Evolutionary conservation across 176 grass and related monocot species (phyloP), one percentile per base, ranked within the genome.

Genomic region (Musa beccarii): DNA sequence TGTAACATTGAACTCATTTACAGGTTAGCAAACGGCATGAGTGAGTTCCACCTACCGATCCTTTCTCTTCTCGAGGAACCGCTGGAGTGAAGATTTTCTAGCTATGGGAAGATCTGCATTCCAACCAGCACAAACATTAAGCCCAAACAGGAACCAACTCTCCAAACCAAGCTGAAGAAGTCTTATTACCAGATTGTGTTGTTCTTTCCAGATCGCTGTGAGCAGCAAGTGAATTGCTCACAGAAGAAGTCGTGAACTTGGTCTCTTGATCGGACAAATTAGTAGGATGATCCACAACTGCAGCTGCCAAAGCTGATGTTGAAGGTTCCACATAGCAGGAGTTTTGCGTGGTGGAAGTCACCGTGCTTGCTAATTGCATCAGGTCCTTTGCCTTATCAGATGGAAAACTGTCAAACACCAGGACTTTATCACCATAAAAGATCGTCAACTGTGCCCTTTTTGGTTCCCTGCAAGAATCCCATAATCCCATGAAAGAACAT

Each of bases 41-140:
- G 14, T 34, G 34, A 34, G 24, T 12, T 12, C 15, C 9, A 63
- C 69, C 69, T 82, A 92, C 90, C 90, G 89, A 75, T 70, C 74
- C 87, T 89, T 89, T 81, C 90, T 89, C 79, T 89, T 92, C 84
- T 83, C 87, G 8, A 92, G 90, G 20, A 92, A 92, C 59, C 84
- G 75, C 25, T 90, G 84, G 16, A 90, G 88, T 3, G 88, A 90
- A 68, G 78, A 75, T 65, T 85, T 82, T 77, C 84, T 84, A 2
- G 84, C 84, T n/a, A 90, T 76, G 7, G 88, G 88, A 67, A 90
- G 56, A 72, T 90, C 88, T 86, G 88, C 9, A 16, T 26, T 23
- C 53, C 2, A 10, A 72, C 20, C 54, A 83, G 63, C 61, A 21
- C 49, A 23, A 6, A 43, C 34, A 6, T 6, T 43, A 43, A 43